phyloP scores from a whole-genome alignment of 1,284 basidiomycete species.

The Pulchroboletus neoregius region DNA sequence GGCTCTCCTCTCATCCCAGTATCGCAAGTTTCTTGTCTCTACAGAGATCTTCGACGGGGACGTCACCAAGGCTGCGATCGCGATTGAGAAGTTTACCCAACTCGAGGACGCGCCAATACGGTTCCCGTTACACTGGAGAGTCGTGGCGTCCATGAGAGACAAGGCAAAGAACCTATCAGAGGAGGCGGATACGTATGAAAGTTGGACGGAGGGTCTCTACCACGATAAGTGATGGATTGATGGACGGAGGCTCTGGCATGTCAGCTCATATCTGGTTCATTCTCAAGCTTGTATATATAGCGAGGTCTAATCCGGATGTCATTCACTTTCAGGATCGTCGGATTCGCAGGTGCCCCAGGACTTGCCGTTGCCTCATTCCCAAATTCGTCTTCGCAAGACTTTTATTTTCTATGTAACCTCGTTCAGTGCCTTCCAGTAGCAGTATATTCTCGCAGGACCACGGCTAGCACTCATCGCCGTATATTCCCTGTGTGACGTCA shows the following conservation, averaged over 20 bases:
- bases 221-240: slow-evolving; percentile 1
- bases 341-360: no score
- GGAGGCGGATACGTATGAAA: slow-evolving; percentile 17
- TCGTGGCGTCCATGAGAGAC: slow-evolving; percentile 10
- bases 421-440: no score
- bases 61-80: slow-evolving; percentile 14
- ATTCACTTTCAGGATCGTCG: no score
- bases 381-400: no score
- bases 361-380: no score
- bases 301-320: not conserved
- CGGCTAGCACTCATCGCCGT: no score
- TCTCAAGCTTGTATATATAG: not conserved
- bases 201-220: slow-evolving; percentile 24
- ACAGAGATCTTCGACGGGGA: slow-evolving; percentile 13
- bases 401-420: no score
- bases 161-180: slow-evolving; percentile 22
- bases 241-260: not conserved
- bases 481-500: no score
- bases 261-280: not conserved
- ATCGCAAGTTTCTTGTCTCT: slow-evolving; percentile 2
- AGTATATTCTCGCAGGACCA: no score
- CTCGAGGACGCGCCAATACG: slow-evolving; percentile 21
- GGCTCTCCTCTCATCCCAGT: not conserved
- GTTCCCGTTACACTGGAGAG: slow-evolving; percentile 20
- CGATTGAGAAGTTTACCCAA: slow-evolving; percentile 18